A percentile compares a stretch with the other conserved stretches of the same genome.
phyloP scores from a whole-genome alignment of 768 basidiomycete genomes.

The Hypholoma fasciculare region DNA sequence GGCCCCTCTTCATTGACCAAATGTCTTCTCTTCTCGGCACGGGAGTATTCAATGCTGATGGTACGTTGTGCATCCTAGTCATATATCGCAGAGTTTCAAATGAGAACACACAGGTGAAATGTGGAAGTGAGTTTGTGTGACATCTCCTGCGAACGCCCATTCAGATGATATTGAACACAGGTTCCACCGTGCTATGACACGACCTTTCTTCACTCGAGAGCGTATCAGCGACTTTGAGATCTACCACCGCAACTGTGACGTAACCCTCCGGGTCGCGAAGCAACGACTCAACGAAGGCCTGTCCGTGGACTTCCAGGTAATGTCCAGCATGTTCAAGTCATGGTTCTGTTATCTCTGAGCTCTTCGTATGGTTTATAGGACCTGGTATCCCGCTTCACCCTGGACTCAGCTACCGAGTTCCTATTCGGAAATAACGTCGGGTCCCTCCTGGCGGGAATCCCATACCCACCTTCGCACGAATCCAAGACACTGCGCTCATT shows the following conservation, averaged over 20 bases:
- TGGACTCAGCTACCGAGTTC: slow-evolving; percentile 67
- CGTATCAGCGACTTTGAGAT: slow-evolving; percentile 63
- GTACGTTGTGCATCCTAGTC: slow-evolving; percentile 24
- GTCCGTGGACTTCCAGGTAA: slow-evolving; percentile 62
- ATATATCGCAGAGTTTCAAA: background rate
- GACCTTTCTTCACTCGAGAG: slow-evolving; percentile 70
- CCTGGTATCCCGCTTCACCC: slow-evolving; percentile 50
- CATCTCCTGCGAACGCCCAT: background rate
- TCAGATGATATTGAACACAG: slow-evolving; percentile 19
- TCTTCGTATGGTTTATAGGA: slow-evolving; percentile 28
- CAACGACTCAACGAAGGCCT: slow-evolving; percentile 43
- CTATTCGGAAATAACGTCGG: slow-evolving; percentile 55
- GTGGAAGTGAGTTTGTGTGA: slow-evolving; percentile 57
- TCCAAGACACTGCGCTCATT: slow-evolving; percentile 24
- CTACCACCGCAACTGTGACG: slow-evolving; percentile 53
- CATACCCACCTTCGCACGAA: slow-evolving; percentile 40
- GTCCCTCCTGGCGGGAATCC: slow-evolving; percentile 48
- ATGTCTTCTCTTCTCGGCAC: slow-evolving; percentile 45
- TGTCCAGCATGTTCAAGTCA: background rate
- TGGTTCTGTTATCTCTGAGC: background rate
- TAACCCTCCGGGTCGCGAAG: slow-evolving; percentile 45
- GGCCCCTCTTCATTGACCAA: slow-evolving; percentile 23
- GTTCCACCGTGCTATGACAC: slow-evolving; percentile 66
- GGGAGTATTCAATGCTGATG: slow-evolving; percentile 64
- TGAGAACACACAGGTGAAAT: slow-evolving; percentile 46